Conservation (phyloP, 768 basidiomycete species). For the Calocera viscosa region DNA sequence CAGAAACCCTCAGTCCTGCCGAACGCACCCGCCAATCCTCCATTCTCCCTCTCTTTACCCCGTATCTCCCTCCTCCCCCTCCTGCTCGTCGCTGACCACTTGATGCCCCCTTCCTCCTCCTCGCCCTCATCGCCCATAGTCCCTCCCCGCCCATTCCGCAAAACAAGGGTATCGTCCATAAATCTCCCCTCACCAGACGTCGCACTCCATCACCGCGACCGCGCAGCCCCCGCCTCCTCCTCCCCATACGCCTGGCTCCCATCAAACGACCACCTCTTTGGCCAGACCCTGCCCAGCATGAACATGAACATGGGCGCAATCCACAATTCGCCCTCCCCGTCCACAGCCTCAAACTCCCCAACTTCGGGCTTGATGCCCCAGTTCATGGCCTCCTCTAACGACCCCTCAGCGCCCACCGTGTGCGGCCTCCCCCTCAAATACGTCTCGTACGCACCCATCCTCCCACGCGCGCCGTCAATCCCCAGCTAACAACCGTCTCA, state of each 20-base stretch:
- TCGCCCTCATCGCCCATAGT: not conserved
- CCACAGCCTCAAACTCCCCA: not conserved
- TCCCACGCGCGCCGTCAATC: not conserved
- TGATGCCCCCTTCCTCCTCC: slow-evolving; percentile 1
- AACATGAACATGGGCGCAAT: not conserved
- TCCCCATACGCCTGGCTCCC: not conserved
- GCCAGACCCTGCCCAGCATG: slow-evolving; percentile 2
- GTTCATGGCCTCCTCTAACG: slow-evolving; percentile 4
- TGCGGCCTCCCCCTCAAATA: slow-evolving; percentile 68
- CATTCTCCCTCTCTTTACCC: slow-evolving; percentile 7
- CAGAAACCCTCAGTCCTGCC: not conserved
- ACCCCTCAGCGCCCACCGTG: slow-evolving; percentile 34
- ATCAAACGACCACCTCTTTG: not conserved
- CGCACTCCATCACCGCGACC: not conserved
- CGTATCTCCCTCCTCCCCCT: slow-evolving; percentile 6
- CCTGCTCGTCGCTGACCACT: slow-evolving; percentile 9
- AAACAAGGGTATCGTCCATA: slow-evolving; percentile 4
- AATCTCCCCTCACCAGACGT: not conserved
- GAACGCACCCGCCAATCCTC: slow-evolving; percentile 14
- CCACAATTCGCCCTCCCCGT: not conserved
- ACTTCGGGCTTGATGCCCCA: not conserved
- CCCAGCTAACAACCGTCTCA: slow-evolving; percentile 26
- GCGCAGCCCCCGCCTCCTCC: not conserved
- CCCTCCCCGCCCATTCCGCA: not conserved
- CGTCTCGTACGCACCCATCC: slow-evolving; percentile 46